Evolutionary conservation across 495 filamentous ascomycete genomes (phyloP), one percentile per base, ranked within the genome.

Genomic region (Aspergillus leporis): DNA sequence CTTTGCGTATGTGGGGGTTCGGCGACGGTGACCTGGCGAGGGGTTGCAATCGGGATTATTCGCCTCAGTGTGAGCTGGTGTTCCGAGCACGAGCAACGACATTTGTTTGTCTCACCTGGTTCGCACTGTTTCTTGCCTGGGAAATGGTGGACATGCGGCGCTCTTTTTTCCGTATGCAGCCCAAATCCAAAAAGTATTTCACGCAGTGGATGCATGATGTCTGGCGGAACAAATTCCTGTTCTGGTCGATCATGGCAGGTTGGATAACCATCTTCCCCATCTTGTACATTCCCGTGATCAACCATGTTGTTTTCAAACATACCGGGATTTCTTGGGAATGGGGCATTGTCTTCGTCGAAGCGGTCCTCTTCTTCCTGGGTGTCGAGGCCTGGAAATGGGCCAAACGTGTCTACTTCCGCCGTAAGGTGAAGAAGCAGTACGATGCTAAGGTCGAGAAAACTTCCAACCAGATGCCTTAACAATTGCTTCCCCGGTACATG

Each of bases 251-350:
- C 55, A 76, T 88, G 60, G 74, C 82, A 19, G 88, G 87, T 2
- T 90, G 90, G 71, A 72, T 88, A 25, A 87, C 86, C n/a, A 79
- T 87, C 1, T 91, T 91, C 70, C 89, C 87, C 1, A 83, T 84
- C 13, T 93, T 95, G 1, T 90, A 90, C 58, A 83, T 89, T 51
- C 86, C 86, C 0, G 84, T 83, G 22, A 69, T 90, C 49, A 90
- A 87, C 71, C 67, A 73, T 5, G 70, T 74, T 4, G 85, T 90
- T 38, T 90, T 90, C 74, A 87, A 86, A 63, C 87, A 90, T 61
- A 71, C 70, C 13, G 76, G 78, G 3, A 88, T 90, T 55, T 76
- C 68, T 25, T 89, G 86, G 87, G 87, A 88, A 72, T 88, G 87
- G 86, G 76, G 69, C 9, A 81, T 88, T 55, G 85, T 72, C 9